phyloP scores from a whole-genome alignment of 352 stramenopile species.

The Peronospora belbahrii region DNA sequence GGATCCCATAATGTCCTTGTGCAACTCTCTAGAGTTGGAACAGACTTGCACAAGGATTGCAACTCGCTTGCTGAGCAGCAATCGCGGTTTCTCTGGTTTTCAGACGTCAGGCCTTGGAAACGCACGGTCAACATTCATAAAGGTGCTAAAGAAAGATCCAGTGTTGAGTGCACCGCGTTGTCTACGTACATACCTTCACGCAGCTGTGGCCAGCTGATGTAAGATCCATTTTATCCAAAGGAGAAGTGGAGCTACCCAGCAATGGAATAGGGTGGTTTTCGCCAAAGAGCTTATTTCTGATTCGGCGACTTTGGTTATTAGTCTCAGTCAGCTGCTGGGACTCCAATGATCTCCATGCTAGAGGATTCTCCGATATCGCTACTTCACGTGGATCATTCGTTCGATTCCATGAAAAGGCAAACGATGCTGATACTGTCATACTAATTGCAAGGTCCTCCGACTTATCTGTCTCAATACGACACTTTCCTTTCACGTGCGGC shows the following conservation, averaged over 20 bases:
- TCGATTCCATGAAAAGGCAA: slow-evolving; percentile 48
- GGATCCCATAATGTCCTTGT: slow-evolving; percentile 59
- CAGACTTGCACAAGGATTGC: slow-evolving; percentile 68
- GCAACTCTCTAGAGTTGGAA: slow-evolving; percentile 56
- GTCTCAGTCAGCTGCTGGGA: slow-evolving; percentile 11
- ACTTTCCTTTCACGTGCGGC: slow-evolving; percentile 52
- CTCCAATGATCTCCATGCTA: slow-evolving; percentile 23
- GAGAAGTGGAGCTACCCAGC: slow-evolving; percentile 31
- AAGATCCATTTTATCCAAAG: slow-evolving; percentile 49
- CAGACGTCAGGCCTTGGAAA: slow-evolving; percentile 33
- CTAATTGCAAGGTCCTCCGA: slow-evolving; percentile 35
- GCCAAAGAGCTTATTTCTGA: slow-evolving; percentile 35
- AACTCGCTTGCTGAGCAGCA: slow-evolving; percentile 58
- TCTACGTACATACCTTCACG: slow-evolving; percentile 78
- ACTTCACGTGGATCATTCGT: slow-evolving; percentile 39
- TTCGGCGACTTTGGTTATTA: slow-evolving; percentile 17
- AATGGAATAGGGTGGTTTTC: slow-evolving; percentile 18
- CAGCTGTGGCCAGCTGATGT: slow-evolving; percentile 58
- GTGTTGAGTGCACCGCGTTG: slow-evolving; percentile 75
- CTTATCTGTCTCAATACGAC: slow-evolving; percentile 32
- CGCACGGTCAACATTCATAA: slow-evolving; percentile 51
- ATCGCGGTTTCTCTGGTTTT: slow-evolving; percentile 42
- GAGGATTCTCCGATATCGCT: slow-evolving; percentile 5
- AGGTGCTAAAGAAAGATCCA: slow-evolving; percentile 54
- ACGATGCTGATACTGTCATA: slow-evolving; percentile 62